Evolutionary conservation across 2,329 filamentous ascomycete species (phyloP).

Genomic region (Fusarium marasasianum): DNA sequence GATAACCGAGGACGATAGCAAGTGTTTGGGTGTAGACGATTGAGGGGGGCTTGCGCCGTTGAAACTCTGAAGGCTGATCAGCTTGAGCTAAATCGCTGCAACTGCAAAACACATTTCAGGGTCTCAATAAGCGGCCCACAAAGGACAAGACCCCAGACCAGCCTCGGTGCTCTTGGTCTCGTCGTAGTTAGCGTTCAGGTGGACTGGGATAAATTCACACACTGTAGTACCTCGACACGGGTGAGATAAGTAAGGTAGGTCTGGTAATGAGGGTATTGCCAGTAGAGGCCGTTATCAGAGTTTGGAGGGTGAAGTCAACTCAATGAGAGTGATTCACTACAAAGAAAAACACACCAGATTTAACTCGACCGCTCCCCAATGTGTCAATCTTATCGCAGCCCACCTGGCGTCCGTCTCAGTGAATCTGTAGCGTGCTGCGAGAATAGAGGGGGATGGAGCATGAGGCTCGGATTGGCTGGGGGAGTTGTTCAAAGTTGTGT

Average conservation of each 20-base stretch:
- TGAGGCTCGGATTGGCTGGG: slow-evolving; percentile 32
- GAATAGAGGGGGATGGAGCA: slow-evolving; percentile 14
- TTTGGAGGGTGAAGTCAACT: not conserved
- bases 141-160: slow-evolving; percentile 18
- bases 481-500: slow-evolving; percentile 35
- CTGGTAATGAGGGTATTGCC: not conserved
- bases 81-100: slow-evolving; percentile 14
- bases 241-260: not conserved
- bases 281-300: not conserved
- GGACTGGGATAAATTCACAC: not conserved
- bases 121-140: slow-evolving; percentile 23
- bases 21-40: slow-evolving; percentile 7
- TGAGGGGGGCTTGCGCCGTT: slow-evolving; percentile 31
- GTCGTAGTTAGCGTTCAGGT: slow-evolving; percentile 18
- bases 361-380: not conserved
- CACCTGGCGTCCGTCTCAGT: not conserved
- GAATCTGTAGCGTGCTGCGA: slow-evolving; percentile 24
- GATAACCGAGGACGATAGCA: not conserved
- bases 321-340: not conserved
- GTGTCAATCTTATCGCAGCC: not conserved
- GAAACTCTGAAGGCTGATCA: slow-evolving; percentile 28
- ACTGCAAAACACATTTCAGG: slow-evolving; percentile 18
- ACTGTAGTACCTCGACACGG: not conserved
- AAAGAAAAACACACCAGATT: too few species aligned
- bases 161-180: slow-evolving; percentile 10